These are phyloP conservation scores for Didymellaceae sp. DNA, from an alignment of 2,329 filamentous ascomycete genomes.

Conservation along the genomic window DNA sequence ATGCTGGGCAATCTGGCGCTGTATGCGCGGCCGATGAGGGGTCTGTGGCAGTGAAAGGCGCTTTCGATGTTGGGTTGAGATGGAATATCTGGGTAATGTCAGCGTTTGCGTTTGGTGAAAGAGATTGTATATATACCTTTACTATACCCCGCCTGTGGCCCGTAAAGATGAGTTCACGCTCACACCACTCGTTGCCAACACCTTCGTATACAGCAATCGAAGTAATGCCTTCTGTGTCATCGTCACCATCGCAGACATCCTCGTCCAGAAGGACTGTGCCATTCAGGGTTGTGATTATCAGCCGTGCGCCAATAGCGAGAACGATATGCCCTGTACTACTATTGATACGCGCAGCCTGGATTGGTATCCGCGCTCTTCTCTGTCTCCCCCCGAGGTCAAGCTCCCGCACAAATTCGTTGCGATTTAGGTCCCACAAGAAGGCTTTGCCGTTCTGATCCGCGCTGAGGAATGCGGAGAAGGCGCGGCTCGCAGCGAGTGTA, in stretches of 20 bases:
- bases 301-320: conserved; percentile 76
- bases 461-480: conserved; percentile 87
- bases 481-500: conserved; percentile 81
- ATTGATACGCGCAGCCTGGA: conserved; percentile 83
- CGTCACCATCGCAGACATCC: conserved; percentile 72
- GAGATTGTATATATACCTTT: conserved; percentile 58
- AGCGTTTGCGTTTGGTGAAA: conserved; percentile 35
- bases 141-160: conserved; percentile 85
- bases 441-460: conserved; percentile 82
- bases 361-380: conserved; percentile 29
- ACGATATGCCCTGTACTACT: conserved; percentile 90
- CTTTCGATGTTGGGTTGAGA: conserved; percentile 59
- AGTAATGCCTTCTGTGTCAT: conserved; percentile 72
- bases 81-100: conserved; percentile 59
- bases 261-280: conserved; percentile 83
- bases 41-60: conserved; percentile 49
- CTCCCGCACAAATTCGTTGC: conserved; percentile 82
- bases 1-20: neutral
- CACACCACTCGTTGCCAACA: conserved; percentile 86
- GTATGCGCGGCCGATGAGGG: conserved; percentile 36
- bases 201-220: conserved; percentile 94
- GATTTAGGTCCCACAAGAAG: conserved; percentile 93
- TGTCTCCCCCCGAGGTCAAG: conserved; percentile 57
- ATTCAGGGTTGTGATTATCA: conserved; percentile 86
- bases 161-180: conserved; percentile 84